Percentiles rank a stretch among this genome's conserved stretches.
These are phyloP conservation scores for Iberis pinnata DNA, from an alignment of 345 rosid species.

Conservation along the genomic window DNA sequence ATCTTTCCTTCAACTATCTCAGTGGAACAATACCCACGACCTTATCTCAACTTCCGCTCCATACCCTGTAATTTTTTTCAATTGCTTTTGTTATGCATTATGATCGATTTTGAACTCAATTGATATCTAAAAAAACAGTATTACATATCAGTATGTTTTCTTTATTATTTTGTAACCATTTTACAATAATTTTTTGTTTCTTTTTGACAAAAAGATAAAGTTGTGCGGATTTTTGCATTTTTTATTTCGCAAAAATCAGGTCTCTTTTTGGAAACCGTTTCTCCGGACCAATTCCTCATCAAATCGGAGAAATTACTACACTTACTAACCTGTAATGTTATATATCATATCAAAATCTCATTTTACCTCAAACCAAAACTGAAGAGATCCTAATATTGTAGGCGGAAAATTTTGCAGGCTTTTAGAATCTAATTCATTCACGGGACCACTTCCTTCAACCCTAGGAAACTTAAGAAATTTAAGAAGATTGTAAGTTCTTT, in stretches of 20 bases:
- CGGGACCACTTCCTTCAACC: conserved; percentile 51
- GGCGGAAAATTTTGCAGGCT: conserved; percentile 43
- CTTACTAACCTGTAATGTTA: conserved; percentile 54
- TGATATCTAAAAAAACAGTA: too few species aligned
- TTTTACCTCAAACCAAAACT: background rate
- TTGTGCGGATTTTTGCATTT: background rate
- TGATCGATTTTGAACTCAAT: too few species aligned
- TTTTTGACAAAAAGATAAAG: background rate
- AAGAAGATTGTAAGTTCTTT: conserved; percentile 44
- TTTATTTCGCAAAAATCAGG: too few species aligned
- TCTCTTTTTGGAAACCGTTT: conserved; percentile 58
- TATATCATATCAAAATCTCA: background rate
- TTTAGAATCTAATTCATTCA: conserved; percentile 54
- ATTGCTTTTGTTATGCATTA: too few species aligned
- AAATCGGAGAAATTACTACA: conserved; percentile 50
- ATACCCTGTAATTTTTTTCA: conserved; percentile 38
- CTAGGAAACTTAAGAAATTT: conserved; percentile 57
- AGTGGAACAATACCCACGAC: conserved; percentile 60
- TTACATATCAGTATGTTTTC: too few species aligned
- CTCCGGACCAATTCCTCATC: conserved; percentile 51
- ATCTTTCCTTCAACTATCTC: conserved; percentile 61
- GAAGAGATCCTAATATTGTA: too few species aligned
- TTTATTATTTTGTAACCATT: too few species aligned
- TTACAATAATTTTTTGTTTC: too few species aligned
- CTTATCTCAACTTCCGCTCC: conserved; percentile 46